Conservation (phyloP, 345 rosid species). For the Arabis hirsuta region DNA sequence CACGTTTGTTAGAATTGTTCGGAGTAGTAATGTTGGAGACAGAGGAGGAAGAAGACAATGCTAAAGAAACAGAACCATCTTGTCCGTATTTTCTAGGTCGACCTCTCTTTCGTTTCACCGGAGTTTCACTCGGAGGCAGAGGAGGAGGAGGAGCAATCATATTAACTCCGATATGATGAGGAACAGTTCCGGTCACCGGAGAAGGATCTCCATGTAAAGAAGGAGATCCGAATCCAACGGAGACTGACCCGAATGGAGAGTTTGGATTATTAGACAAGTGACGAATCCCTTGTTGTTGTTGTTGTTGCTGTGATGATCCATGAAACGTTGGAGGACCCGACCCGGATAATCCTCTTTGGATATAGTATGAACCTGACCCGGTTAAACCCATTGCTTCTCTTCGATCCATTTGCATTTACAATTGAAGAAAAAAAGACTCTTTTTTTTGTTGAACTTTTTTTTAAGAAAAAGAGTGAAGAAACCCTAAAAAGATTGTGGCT, state of each 20-base stretch:
- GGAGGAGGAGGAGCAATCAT: constrained; percentile 51
- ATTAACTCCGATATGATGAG: constrained; percentile 59
- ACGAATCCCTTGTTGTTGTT: constrained; percentile 51
- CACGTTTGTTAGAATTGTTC: constrained; percentile 63
- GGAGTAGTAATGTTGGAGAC: constrained; percentile 54
- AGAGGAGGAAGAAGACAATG: constrained; percentile 75
- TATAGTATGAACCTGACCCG: constrained; percentile 79
- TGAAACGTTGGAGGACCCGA: constrained; percentile 67
- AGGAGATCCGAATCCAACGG: constrained; percentile 48
- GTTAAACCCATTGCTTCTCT: constrained; percentile 79
- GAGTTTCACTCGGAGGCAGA: constrained; percentile 53
- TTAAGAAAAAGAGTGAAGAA: constrained; percentile 33
- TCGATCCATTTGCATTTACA: constrained; percentile 93
- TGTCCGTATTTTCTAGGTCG: constrained; percentile 89
- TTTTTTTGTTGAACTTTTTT: constrained; percentile 3
- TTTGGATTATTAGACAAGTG: constrained; percentile 52
- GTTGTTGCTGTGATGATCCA: constrained; percentile 50
- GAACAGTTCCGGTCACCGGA: constrained; percentile 46
- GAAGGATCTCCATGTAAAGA: constrained; percentile 40
- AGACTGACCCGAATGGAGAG: constrained; percentile 64
- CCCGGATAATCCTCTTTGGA: constrained; percentile 76
- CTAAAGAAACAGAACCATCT: constrained; percentile 76
- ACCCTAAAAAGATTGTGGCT: constrained; percentile 42
- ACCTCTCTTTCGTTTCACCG: constrained; percentile 79
- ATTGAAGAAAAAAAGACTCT: constrained; percentile 36